phyloP scores from a whole-genome alignment of 176 grass and related monocot genomes.

The Aegilops longissima region DNA sequence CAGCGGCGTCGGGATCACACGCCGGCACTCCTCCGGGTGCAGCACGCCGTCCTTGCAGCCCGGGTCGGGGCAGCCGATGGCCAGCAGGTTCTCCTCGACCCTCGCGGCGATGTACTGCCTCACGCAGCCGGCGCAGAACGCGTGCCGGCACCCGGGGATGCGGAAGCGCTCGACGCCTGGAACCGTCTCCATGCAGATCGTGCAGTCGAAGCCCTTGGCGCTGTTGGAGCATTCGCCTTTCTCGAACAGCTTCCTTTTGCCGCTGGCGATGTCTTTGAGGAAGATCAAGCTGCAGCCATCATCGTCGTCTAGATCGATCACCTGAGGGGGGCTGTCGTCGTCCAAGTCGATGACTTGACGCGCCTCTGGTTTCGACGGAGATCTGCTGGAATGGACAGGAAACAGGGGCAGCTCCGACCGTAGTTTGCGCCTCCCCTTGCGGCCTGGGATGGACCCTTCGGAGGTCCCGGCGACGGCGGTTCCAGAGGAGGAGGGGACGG shows the following conservation, averaged over 20 bases:
- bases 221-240: slow-evolving; percentile 30
- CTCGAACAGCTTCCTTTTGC: slow-evolving; percentile 11
- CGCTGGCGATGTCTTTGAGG: not conserved
- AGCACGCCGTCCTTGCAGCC: slow-evolving; percentile 39
- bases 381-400: not conserved
- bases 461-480: not conserved
- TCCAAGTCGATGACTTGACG: not conserved
- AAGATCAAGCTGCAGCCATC: not conserved
- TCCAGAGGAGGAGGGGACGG: not conserved
- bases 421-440: not conserved
- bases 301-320: not conserved
- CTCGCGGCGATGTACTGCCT: slow-evolving; percentile 52
- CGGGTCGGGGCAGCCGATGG: slow-evolving; percentile 45
- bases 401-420: not conserved
- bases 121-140: slow-evolving; percentile 62
- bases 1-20: slow-evolving; percentile 32
- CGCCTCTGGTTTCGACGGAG: not conserved
- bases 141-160: slow-evolving; percentile 47
- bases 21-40: slow-evolving; percentile 43
- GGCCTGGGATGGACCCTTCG: not conserved
- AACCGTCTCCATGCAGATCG: slow-evolving; percentile 59
- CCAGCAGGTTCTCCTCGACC: slow-evolving; percentile 46
- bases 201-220: slow-evolving; percentile 36
- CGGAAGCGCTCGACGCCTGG: slow-evolving; percentile 21
- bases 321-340: not conserved